Percentiles rank a stretch among this genome's conserved stretches.
Conservation (phyloP, 2,329 filamentous ascomycete genomes). For the Cytospora mali region DNA sequence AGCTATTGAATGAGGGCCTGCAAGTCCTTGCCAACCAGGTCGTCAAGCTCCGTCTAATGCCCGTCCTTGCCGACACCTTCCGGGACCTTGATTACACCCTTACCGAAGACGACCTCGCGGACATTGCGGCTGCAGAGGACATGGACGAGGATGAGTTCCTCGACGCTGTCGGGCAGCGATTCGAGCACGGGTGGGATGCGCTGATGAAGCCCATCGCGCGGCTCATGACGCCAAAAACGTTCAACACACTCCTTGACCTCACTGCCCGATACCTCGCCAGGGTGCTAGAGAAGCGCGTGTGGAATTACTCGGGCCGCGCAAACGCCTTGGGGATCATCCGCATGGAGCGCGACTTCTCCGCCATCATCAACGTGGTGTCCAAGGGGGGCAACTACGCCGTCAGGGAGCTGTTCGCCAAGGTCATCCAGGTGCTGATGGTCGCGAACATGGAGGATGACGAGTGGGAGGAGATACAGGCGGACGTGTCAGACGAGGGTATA, state of each 20-base stretch:
- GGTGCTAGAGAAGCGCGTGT: constrained; percentile 84
- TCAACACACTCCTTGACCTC: constrained; percentile 72
- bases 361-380: constrained; percentile 69
- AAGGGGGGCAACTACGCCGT: constrained; percentile 76
- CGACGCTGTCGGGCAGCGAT: constrained; percentile 76
- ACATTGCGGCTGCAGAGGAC: constrained; percentile 56
- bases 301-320: constrained; percentile 75
- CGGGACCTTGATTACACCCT: constrained; percentile 86
- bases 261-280: constrained; percentile 75
- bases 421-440: constrained; percentile 79
- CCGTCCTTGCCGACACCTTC: constrained; percentile 85
- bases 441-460: constrained; percentile 96
- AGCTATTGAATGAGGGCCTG: constrained; percentile 82
- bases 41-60: constrained; percentile 80
- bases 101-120: constrained; percentile 61
- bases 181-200: constrained; percentile 82
- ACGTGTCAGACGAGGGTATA: constrained; percentile 64
- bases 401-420: constrained; percentile 74
- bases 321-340: constrained; percentile 81
- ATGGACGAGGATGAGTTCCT: constrained; percentile 55
- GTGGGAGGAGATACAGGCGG: constrained; percentile 73
- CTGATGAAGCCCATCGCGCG: constrained; percentile 84
- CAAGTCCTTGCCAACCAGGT: constrained; percentile 87
- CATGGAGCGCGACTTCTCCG: constrained; percentile 81
- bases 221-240: constrained; percentile 77